Conservation (phyloP, 805 yeast genomes). For the Cyberlindnera mycetangii region DNA sequence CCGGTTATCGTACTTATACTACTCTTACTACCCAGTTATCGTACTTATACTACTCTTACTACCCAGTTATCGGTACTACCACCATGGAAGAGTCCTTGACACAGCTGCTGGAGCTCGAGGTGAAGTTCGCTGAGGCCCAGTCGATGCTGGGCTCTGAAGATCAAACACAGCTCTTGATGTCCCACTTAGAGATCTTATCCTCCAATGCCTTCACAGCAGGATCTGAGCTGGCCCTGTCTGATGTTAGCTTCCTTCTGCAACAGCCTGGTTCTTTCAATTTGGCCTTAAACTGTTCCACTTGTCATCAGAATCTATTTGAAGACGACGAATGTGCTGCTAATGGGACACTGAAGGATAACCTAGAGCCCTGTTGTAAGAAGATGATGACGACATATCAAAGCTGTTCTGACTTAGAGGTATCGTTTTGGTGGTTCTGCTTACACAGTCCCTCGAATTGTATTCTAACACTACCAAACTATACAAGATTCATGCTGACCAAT, state of each 20-base stretch:
- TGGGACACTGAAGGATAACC: slow-evolving; percentile 8
- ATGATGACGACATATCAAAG: slow-evolving; percentile 9
- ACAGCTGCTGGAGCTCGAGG: slow-evolving; percentile 23
- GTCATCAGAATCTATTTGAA: slow-evolving; percentile 26
- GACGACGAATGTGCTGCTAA: slow-evolving; percentile 24
- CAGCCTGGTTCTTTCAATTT: slow-evolving; percentile 27
- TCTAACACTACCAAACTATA: slow-evolving; percentile 45
- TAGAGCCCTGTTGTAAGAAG: slow-evolving; percentile 25
- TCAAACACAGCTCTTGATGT: slow-evolving; percentile 12
- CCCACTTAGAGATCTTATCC: slow-evolving; percentile 16
- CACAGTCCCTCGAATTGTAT: slow-evolving; percentile 43
- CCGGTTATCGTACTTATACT: no score
- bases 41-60: background rate
- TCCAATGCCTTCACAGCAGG: slow-evolving; percentile 1
- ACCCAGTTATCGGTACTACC: no score
- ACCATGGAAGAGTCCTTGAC: slow-evolving; percentile 21
- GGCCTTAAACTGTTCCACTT: slow-evolving; percentile 24
- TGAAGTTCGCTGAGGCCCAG: slow-evolving; percentile 13
- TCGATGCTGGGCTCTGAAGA: slow-evolving; percentile 1
- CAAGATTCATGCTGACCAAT: slow-evolving; percentile 37
- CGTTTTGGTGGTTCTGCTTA: slow-evolving; percentile 44
- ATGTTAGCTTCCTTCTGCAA: slow-evolving; percentile 24
- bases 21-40: no score
- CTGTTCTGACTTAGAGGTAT: slow-evolving; percentile 31
- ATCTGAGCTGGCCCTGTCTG: slow-evolving; percentile 29